These are phyloP conservation scores for Hypericum androsaemum DNA, from an alignment of 345 rosid genomes.

Conservation along the genomic window DNA sequence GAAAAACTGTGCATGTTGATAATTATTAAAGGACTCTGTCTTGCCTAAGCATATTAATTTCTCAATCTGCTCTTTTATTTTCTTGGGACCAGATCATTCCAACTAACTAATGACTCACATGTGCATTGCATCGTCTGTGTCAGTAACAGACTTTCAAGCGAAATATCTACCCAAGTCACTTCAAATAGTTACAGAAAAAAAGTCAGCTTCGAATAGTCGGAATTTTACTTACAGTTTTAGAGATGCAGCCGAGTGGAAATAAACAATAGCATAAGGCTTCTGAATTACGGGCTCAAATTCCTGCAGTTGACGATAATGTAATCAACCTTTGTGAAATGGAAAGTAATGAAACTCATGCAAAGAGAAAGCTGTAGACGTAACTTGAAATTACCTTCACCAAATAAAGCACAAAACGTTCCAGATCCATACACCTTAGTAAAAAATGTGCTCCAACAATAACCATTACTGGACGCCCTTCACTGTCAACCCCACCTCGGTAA, in stretches of 20 bases:
- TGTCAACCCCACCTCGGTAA: constrained; percentile 95
- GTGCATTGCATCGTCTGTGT: too few relatives aligned
- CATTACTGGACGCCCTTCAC: constrained; percentile 91
- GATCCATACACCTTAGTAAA: constrained; percentile 85
- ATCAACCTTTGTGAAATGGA: neutral
- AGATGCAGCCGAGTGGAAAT: constrained; percentile 92
- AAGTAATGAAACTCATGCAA: constrained; percentile 1
- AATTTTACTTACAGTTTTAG: constrained; percentile 68
- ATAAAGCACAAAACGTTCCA: constrained; percentile 77
- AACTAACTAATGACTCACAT: too few relatives aligned
- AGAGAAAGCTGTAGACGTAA: constrained; percentile 3
- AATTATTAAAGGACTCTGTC: too few relatives aligned
- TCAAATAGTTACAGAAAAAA: neutral
- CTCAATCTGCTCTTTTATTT: too few relatives aligned
- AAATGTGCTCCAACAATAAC: constrained; percentile 98
- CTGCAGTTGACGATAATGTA: constrained; percentile 31
- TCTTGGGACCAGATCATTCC: too few relatives aligned
- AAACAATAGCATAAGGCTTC: constrained; percentile 85
- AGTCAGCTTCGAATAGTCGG: neutral
- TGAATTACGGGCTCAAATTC: constrained; percentile 96
- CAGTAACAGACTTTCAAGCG: too few relatives aligned
- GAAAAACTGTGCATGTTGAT: too few relatives aligned
- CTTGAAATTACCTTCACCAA: constrained; percentile 51
- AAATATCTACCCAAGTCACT: too few relatives aligned
- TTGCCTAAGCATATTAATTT: too few relatives aligned